phyloP scores from a whole-genome alignment of 495 filamentous ascomycete species.

The Tuber magnatum region DNA sequence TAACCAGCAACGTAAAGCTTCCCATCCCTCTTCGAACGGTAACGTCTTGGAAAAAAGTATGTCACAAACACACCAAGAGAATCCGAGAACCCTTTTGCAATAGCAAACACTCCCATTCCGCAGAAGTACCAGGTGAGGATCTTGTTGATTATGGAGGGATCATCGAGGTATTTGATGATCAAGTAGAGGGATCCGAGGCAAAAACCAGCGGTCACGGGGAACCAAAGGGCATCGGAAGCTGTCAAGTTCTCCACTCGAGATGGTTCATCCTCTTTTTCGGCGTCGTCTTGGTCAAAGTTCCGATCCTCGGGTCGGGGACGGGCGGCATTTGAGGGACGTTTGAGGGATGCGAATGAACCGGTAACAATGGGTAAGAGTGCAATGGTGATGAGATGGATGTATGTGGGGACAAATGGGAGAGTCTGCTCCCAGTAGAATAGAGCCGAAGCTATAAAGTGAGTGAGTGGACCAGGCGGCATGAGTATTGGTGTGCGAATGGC shows the following conservation, averaged over 20 bases:
- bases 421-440: conserved; percentile 1
- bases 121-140: conserved; percentile 82
- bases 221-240: conserved; percentile 75
- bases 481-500: not conserved
- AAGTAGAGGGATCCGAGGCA: conserved; percentile 74
- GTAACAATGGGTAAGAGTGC: conserved; percentile 67
- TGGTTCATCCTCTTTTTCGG: conserved; percentile 54
- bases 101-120: conserved; percentile 64
- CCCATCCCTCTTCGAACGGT: conserved; percentile 46
- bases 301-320: conserved; percentile 49
- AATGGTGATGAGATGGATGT: conserved; percentile 59
- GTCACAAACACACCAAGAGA: conserved; percentile 55
- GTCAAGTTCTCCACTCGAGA: conserved; percentile 66
- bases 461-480: not conserved
- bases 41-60: conserved; percentile 64
- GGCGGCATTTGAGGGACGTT: conserved; percentile 51
- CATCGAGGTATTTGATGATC: conserved; percentile 80
- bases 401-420: conserved; percentile 50
- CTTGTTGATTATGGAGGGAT: conserved; percentile 73
- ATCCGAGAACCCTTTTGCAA: conserved; percentile 64
- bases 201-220: conserved; percentile 71
- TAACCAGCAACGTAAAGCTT: conserved; percentile 45
- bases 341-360: conserved; percentile 62
- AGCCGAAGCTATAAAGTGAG: conserved; percentile 7
- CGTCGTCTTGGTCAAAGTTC: conserved; percentile 50